Conservation (phyloP, 2,329 filamentous ascomycete genomes). For the Cephalotrichum gorgonifer region DNA sequence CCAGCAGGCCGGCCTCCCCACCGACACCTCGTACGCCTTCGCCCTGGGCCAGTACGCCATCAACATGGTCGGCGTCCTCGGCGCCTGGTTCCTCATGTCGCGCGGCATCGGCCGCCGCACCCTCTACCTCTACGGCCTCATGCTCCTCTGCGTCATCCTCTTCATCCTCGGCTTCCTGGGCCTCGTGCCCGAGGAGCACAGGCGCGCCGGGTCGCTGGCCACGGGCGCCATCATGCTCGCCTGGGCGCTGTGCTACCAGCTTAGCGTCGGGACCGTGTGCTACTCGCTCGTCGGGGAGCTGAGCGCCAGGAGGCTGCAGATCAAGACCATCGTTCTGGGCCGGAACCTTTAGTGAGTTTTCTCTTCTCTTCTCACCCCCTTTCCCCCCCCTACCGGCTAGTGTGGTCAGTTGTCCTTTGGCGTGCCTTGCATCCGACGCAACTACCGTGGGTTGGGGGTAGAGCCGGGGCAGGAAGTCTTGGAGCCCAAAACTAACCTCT, state of each 20-base stretch:
- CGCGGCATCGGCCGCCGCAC: conserved; percentile 31
- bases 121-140: conserved; percentile 33
- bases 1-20: conserved; percentile 21
- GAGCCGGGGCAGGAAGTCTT: background rate
- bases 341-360: conserved; percentile 59
- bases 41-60: conserved; percentile 27
- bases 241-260: conserved; percentile 19
- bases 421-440: no score
- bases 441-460: no score
- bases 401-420: no score
- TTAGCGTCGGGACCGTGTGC: conserved; percentile 45
- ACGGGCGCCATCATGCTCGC: conserved; percentile 69
- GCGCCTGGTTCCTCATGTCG: conserved; percentile 32
- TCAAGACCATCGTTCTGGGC: conserved; percentile 46
- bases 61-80: conserved; percentile 30
- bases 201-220: conserved; percentile 54
- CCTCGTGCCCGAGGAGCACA: conserved; percentile 52
- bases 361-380: background rate
- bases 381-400: no score
- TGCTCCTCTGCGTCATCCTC: conserved; percentile 31
- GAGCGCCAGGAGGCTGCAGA: conserved; percentile 58
- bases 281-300: conserved; percentile 83
- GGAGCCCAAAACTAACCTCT: background rate
- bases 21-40: conserved; percentile 19
- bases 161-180: conserved; percentile 47